Conservation (phyloP, 2,329 filamentous ascomycete species). For the Tricladium varicosporioides region DNA sequence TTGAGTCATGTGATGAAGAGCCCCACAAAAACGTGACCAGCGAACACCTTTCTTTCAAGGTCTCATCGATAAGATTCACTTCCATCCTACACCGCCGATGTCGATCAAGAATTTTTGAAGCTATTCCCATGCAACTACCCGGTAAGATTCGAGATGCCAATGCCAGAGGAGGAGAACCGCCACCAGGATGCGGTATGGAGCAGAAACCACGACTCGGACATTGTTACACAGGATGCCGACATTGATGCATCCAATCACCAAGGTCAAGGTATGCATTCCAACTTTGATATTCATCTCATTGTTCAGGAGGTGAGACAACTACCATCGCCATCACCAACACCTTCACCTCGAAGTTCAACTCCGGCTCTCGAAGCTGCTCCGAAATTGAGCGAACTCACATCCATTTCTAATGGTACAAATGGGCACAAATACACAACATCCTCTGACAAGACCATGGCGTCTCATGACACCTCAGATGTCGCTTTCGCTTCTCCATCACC, state of each 20-base stretch:
- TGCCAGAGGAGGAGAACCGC: conserved; percentile 13
- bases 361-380: conserved; percentile 20
- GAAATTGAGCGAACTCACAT: conserved; percentile 12
- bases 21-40: not conserved
- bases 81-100: not conserved
- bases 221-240: not conserved
- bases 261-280: not conserved
- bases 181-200: not conserved
- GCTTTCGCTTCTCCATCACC: conserved; percentile 19
- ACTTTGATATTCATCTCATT: conserved; percentile 6
- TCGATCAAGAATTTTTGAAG: not conserved
- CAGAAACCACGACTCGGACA: not conserved
- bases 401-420: conserved; percentile 13
- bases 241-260: conserved; percentile 6
- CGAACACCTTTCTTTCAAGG: not conserved
- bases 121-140: conserved; percentile 35
- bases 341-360: conserved; percentile 25
- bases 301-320: conserved; percentile 23
- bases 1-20: not conserved
- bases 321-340: conserved; percentile 28
- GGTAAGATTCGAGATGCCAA: conserved; percentile 9
- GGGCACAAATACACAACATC: conserved; percentile 15
- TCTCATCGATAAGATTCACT: not conserved
- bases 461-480: conserved; percentile 14
- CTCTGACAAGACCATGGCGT: conserved; percentile 14